Conservation (phyloP, 1,284 basidiomycete species). For the Ganoderma lucidum region DNA sequence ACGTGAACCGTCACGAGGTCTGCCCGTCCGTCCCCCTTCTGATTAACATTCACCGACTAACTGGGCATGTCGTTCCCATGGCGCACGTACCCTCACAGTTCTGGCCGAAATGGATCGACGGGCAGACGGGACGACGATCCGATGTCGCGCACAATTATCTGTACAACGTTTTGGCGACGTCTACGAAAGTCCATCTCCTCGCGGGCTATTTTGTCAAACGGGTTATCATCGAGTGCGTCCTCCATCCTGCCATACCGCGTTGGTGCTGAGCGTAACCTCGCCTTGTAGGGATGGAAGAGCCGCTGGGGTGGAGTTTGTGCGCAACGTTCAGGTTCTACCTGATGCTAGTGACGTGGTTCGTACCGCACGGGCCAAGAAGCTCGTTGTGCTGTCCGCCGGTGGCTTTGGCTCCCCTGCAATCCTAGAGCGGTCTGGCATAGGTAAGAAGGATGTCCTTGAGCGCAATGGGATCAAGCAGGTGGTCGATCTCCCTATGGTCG, state of each 20-base stretch:
- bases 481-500: constrained; percentile 65
- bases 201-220: constrained; percentile 40
- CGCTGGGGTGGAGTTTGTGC: constrained; percentile 63
- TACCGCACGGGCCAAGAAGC: constrained; percentile 46
- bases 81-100: neutral
- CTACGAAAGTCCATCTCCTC: constrained; percentile 36
- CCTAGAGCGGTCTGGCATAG: constrained; percentile 45
- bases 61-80: constrained; percentile 2
- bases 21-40: constrained; percentile 39
- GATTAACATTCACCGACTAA: neutral
- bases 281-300: constrained; percentile 54
- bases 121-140: constrained; percentile 59
- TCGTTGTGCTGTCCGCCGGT: constrained; percentile 58
- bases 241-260: too few relatives aligned
- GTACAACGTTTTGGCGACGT: constrained; percentile 51
- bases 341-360: constrained; percentile 29
- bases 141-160: constrained; percentile 66
- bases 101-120: constrained; percentile 57
- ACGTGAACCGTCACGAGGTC: constrained; percentile 37
- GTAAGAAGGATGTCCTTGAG: constrained; percentile 46
- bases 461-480: constrained; percentile 48
- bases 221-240: constrained; percentile 38
- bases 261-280: neutral
- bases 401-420: constrained; percentile 39
- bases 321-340: constrained; percentile 42